Percentiles rank a stretch among this genome's conserved stretches.
These are phyloP conservation scores for Trichoderma simmonsii DNA, from an alignment of 2,329 filamentous ascomycete genomes.

Conservation along the genomic window DNA sequence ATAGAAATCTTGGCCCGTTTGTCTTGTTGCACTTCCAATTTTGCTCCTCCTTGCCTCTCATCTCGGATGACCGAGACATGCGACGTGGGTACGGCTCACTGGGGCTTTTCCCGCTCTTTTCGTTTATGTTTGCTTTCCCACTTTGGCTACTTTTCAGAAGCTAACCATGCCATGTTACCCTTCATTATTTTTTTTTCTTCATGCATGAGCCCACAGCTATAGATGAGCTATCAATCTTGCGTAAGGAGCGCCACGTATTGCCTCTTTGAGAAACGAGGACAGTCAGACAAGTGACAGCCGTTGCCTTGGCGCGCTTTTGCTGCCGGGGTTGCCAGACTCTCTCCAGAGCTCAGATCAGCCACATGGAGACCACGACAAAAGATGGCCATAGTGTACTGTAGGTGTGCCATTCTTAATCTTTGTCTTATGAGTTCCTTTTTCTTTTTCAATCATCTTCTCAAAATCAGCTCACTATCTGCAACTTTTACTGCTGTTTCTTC, in stretches of 20 bases:
- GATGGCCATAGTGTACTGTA: not conserved
- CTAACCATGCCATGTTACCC: not conserved
- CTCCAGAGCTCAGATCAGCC: not conserved
- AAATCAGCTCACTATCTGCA: not conserved
- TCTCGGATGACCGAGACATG: not conserved
- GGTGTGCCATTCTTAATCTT: not conserved
- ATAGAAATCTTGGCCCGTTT: not conserved
- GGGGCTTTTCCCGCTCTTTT: not conserved
- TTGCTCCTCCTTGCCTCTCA: not conserved
- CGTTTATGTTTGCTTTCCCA: not conserved
- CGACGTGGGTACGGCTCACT: not conserved
- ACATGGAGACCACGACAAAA: not conserved
- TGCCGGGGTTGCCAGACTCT: not conserved
- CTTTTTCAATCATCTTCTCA: not conserved
- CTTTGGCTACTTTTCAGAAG: not conserved
- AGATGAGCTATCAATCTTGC: not conserved
- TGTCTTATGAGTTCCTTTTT: not conserved
- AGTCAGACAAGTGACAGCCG: not conserved
- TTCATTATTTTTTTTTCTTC: not conserved
- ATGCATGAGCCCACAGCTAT: not conserved
- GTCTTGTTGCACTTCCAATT: not conserved
- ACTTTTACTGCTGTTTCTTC: not conserved
- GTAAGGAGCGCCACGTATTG: conserved; percentile 6
- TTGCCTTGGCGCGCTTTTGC: not conserved
- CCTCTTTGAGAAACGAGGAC: conserved; percentile 9